Conservation (phyloP, 345 rosid genomes). For the Ceriops tagal region DNA sequence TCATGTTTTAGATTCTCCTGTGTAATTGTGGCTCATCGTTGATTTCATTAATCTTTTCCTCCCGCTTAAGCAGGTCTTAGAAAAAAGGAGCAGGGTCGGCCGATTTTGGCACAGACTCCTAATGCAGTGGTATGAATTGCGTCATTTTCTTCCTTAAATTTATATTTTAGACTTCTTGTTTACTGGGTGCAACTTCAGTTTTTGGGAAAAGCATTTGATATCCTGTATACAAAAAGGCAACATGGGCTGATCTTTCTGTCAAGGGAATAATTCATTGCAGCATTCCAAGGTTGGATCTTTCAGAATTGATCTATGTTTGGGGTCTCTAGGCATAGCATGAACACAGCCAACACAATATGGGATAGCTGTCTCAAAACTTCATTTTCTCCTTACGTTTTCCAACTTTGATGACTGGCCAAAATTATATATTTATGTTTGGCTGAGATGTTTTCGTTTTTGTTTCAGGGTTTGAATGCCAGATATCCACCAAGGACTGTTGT, state of each 20-base stretch:
- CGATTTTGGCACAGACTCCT: slow-evolving; percentile 9
- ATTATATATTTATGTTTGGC: too few relatives aligned
- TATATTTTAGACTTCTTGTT: background rate
- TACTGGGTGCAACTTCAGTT: background rate
- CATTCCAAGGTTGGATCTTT: background rate
- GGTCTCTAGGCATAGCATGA: too few relatives aligned
- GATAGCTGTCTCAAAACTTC: too few relatives aligned
- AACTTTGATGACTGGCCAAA: too few relatives aligned
- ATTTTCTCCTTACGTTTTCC: too few relatives aligned
- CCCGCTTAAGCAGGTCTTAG: slow-evolving; percentile 28
- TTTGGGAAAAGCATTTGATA: background rate
- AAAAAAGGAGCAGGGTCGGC: slow-evolving; percentile 17
- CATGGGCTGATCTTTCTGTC: background rate
- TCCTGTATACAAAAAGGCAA: background rate
- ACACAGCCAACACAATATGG: too few relatives aligned
- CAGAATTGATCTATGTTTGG: too few relatives aligned
- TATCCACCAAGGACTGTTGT: slow-evolving; percentile 5
- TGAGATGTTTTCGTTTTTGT: too few relatives aligned
- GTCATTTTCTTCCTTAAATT: background rate
- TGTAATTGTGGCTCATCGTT: background rate
- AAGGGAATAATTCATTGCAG: background rate
- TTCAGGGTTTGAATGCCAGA: too few relatives aligned
- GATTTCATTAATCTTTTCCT: background rate
- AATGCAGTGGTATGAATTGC: slow-evolving; percentile 24
- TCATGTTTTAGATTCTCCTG: background rate